Conservation (phyloP, 305 asterid genomes). For the Plantago rigida region DNA sequence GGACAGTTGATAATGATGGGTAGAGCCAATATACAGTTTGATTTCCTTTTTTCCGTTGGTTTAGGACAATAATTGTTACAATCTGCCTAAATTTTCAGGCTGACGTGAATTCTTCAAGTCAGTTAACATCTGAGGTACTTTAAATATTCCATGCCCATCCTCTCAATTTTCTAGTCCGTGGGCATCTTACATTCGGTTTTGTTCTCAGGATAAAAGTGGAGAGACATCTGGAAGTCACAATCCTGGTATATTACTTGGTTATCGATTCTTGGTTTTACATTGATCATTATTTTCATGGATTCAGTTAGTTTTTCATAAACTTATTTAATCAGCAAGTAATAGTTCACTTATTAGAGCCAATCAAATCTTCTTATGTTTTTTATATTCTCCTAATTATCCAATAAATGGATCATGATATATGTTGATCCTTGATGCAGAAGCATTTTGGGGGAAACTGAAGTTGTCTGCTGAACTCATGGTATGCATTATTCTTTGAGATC, state of each 20-base stretch:
- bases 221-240: constrained; percentile 15
- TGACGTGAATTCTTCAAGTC: constrained; percentile 48
- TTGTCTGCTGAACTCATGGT: constrained; percentile 73
- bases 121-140: constrained; percentile 42
- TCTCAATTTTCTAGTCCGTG: background rate
- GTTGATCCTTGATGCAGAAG: constrained; percentile 42
- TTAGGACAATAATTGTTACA: constrained; percentile 14
- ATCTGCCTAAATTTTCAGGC: constrained; percentile 35
- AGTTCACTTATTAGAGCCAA: constrained; percentile 13
- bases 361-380: background rate
- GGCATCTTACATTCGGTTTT: constrained; percentile 26
- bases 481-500: constrained; percentile 17
- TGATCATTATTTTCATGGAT: constrained; percentile 11
- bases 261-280: constrained; percentile 1
- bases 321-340: constrained; percentile 1
- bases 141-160: constrained; percentile 9
- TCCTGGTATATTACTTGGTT: constrained; percentile 31
- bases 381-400: constrained; percentile 20
- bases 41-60: constrained; percentile 4
- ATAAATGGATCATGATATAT: constrained; percentile 22
- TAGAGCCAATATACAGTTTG: background rate
- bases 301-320: constrained; percentile 17
- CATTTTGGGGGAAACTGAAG: constrained; percentile 71
- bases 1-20: too few relatives aligned
- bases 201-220: constrained; percentile 35